Evolutionary conservation across 169 alveolate species (phyloP).

Genomic region (Babesia ovata): DNA sequence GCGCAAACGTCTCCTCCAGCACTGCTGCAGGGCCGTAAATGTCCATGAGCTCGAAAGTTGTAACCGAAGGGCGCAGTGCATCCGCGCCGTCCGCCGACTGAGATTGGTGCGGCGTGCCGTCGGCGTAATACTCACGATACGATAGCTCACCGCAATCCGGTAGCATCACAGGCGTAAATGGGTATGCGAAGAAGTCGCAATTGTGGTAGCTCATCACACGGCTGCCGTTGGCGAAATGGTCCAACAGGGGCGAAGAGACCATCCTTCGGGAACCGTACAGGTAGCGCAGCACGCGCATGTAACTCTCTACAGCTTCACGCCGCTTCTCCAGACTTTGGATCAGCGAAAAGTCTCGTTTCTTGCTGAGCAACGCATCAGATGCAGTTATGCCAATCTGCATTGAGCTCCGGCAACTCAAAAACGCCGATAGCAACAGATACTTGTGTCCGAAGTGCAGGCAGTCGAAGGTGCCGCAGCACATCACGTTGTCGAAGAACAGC

Average conservation of each 20-base stretch:
- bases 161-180: conserved; percentile 3
- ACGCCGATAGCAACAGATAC: conserved; percentile 53
- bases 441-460: conserved; percentile 68
- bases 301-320: conserved; percentile 24
- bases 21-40: conserved; percentile 52
- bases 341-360: conserved; percentile 21
- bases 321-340: conserved; percentile 34
- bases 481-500: conserved; percentile 36
- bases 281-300: conserved; percentile 4
- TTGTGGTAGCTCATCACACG: conserved; percentile 23
- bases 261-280: conserved; percentile 7
- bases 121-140: conserved; percentile 5
- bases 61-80: background rate
- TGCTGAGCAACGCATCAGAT: conserved; percentile 33
- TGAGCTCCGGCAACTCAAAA: conserved; percentile 28
- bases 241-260: background rate
- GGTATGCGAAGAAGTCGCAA: conserved; percentile 30
- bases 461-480: conserved; percentile 65
- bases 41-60: conserved; percentile 44
- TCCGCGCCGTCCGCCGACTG: background rate
- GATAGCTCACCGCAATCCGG: conserved; percentile 17
- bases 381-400: conserved; percentile 60
- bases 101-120: background rate
- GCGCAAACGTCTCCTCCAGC: conserved; percentile 38
- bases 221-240: conserved; percentile 8